These are phyloP conservation scores for Herpetospermum pedunculosum DNA, from an alignment of 306 rosid species.

Conservation along the genomic window DNA sequence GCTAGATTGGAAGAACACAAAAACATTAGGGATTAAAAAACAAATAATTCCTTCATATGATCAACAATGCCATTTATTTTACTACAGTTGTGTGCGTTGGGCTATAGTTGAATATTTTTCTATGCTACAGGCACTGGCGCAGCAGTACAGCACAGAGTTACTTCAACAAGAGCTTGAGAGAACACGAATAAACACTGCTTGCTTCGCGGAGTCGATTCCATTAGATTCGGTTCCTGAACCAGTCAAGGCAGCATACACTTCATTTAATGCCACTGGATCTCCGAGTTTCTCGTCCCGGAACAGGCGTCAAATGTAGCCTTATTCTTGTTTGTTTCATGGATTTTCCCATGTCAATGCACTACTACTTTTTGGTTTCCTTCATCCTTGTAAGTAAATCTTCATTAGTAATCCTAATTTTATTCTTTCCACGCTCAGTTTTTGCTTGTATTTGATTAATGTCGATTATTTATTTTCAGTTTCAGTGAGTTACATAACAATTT, in stretches of 20 bases:
- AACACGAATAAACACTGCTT: constrained; percentile 92
- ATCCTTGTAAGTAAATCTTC: constrained; percentile 3
- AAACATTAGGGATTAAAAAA: no score
- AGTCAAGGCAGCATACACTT: constrained; percentile 57
- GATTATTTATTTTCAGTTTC: background rate
- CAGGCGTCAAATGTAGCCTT: constrained; percentile 37
- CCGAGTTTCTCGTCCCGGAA: constrained; percentile 53
- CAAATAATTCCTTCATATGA: no score
- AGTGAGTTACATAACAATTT: background rate
- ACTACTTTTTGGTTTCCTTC: background rate
- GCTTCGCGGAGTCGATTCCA: constrained; percentile 72
- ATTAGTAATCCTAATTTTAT: constrained; percentile 2
- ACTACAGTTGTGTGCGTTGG: background rate
- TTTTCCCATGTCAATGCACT: background rate
- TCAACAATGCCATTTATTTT: background rate
- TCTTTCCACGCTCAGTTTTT: background rate
- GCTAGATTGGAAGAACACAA: background rate
- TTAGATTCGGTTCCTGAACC: constrained; percentile 65
- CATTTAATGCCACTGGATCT: constrained; percentile 62
- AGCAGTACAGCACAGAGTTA: constrained; percentile 80
- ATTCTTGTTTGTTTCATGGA: constrained; percentile 24
- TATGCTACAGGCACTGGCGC: constrained; percentile 67
- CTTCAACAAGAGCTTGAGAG: constrained; percentile 86
- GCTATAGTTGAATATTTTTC: constrained; percentile 6
- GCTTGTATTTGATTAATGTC: no score